Conservation (phyloP, 129 eudicot genomes). For the Kitagawia praeruptora region DNA sequence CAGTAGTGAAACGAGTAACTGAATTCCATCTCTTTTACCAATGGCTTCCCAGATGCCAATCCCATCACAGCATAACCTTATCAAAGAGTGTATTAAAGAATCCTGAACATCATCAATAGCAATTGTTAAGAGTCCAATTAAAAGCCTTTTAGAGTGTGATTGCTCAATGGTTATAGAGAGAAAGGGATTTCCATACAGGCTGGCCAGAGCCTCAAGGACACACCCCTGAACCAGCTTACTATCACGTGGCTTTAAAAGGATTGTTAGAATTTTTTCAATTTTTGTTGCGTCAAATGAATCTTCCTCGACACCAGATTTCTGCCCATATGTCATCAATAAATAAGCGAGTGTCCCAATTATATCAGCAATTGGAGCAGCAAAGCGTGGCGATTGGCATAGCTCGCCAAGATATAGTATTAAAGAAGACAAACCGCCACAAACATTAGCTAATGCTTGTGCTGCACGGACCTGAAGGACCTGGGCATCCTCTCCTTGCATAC, state of each 20-base stretch:
- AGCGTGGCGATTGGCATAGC: slow-evolving; percentile 49
- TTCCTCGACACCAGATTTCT: slow-evolving; percentile 26
- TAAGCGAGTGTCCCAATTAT: slow-evolving; percentile 79
- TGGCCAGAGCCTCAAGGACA: slow-evolving; percentile 73
- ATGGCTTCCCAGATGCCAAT: slow-evolving; percentile 68
- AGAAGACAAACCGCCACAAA: slow-evolving; percentile 64
- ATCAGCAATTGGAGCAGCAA: slow-evolving; percentile 64
- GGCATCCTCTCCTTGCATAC: slow-evolving; percentile 69
- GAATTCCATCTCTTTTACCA: slow-evolving; percentile 71
- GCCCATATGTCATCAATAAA: slow-evolving; percentile 50
- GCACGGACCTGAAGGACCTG: slow-evolving; percentile 59
- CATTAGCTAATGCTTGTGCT: slow-evolving; percentile 55
- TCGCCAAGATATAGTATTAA: slow-evolving; percentile 57
- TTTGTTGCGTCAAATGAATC: slow-evolving; percentile 39
- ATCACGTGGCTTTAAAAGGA: slow-evolving; percentile 53
- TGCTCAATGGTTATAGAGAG: slow-evolving; percentile 36
- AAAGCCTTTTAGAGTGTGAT: slow-evolving; percentile 57
- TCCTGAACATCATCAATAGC: slow-evolving; percentile 51
- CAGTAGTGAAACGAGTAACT: slow-evolving; percentile 57
- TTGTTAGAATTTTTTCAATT: slow-evolving; percentile 44
- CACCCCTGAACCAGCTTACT: slow-evolving; percentile 63
- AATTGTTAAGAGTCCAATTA: slow-evolving; percentile 61
- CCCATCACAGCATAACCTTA: slow-evolving; percentile 55
- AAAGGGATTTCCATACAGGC: slow-evolving; percentile 51
- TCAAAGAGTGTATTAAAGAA: slow-evolving; percentile 43